Percentiles rank a stretch among this genome's conserved stretches.
These are phyloP conservation scores for Bruguiera parviflora DNA, from an alignment of 345 rosid species.

Conservation along the genomic window DNA sequence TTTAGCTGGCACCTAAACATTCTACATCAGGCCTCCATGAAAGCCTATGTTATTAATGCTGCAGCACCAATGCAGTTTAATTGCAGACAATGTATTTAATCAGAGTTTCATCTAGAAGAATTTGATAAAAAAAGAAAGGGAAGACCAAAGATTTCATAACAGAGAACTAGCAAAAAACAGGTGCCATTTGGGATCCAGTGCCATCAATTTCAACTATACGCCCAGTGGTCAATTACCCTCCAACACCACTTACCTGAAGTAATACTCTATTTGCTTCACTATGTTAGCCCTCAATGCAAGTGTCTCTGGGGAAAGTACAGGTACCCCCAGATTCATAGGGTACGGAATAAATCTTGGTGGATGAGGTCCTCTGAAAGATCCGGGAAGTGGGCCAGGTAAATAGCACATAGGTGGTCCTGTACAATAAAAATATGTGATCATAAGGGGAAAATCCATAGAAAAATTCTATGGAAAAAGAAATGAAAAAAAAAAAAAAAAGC, in stretches of 20 bases:
- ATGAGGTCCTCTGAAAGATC: conserved; percentile 69
- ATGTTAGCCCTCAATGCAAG: conserved; percentile 49
- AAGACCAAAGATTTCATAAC: neutral
- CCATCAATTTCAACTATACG: neutral
- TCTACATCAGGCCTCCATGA: neutral
- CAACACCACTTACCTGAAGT: conserved; percentile 66
- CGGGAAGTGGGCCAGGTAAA: conserved; percentile 62
- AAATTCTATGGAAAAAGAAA: neutral
- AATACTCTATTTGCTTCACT: conserved; percentile 77
- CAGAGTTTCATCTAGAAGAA: neutral
- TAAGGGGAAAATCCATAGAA: neutral
- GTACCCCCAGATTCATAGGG: conserved; percentile 54
- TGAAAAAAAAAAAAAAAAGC: neutral
- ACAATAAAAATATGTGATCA: conserved; percentile 18
- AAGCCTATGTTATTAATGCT: neutral
- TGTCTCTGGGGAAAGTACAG: conserved; percentile 43
- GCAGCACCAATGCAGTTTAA: neutral
- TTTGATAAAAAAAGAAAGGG: no score
- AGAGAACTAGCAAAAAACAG: neutral
- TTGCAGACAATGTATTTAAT: neutral
- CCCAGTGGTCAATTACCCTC: neutral
- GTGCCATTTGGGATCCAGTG: neutral
- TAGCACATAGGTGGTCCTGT: conserved; percentile 71
- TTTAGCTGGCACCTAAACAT: neutral
- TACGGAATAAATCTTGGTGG: conserved; percentile 57